phyloP scores from a whole-genome alignment of 805 yeast species.

The Komagataella ulmi region DNA sequence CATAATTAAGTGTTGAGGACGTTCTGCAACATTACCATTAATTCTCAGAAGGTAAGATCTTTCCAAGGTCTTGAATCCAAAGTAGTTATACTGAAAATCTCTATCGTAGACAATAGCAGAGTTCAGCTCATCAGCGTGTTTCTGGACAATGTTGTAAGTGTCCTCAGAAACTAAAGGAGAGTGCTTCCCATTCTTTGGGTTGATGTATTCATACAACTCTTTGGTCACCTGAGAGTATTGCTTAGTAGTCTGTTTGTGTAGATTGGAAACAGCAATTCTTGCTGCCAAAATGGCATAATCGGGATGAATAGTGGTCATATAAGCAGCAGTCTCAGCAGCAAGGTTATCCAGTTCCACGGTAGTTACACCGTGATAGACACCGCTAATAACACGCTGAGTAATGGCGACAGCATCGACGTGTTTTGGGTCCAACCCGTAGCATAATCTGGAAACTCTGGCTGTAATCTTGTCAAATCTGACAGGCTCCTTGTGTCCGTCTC shows the following conservation, averaged over 20 bases:
- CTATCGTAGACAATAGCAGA: slow-evolving; percentile 64
- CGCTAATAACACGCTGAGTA: slow-evolving; percentile 90
- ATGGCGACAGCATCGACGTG: slow-evolving; percentile 94
- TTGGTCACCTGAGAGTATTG: slow-evolving; percentile 67
- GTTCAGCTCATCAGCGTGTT: slow-evolving; percentile 54
- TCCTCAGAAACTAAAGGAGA: slow-evolving; percentile 61
- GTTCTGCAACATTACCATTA: slow-evolving; percentile 43
- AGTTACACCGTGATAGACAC: slow-evolving; percentile 95
- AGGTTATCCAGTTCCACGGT: slow-evolving; percentile 74
- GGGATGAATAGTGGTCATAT: slow-evolving; percentile 96
- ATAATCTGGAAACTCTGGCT: slow-evolving; percentile 83
- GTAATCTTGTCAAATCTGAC: slow-evolving; percentile 95
- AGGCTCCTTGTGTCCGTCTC: slow-evolving; percentile 92
- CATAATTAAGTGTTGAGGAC: slow-evolving; percentile 51
- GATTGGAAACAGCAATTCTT: slow-evolving; percentile 85
- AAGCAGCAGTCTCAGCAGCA: slow-evolving; percentile 94
- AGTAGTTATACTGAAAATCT: slow-evolving; percentile 44
- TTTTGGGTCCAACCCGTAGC: slow-evolving; percentile 83
- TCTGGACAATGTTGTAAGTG: slow-evolving; percentile 47
- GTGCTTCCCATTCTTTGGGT: slow-evolving; percentile 63
- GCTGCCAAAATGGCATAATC: slow-evolving; percentile 94
- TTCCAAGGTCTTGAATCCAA: slow-evolving; percentile 49
- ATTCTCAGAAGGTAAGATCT: slow-evolving; percentile 42
- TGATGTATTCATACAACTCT: slow-evolving; percentile 62
- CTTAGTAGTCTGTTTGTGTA: slow-evolving; percentile 89